phyloP scores from a whole-genome alignment of 805 yeast genomes.

The Suhomyces faveliae region DNA sequence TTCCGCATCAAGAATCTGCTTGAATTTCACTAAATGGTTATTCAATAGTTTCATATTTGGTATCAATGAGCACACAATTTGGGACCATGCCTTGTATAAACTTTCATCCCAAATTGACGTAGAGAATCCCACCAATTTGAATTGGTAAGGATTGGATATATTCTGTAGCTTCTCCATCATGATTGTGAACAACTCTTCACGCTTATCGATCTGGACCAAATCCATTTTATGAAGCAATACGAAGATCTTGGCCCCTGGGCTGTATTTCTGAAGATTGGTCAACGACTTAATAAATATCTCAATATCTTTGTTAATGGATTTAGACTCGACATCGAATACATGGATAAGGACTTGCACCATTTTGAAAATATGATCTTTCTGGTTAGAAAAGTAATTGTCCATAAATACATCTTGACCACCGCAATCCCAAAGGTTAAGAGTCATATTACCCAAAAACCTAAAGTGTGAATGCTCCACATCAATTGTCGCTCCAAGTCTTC shows the following conservation, averaged over 20 bases:
- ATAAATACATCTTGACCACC: slow-evolving; percentile 97
- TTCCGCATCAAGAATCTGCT: slow-evolving; percentile 73
- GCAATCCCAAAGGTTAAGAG: slow-evolving; percentile 95
- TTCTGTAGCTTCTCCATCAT: slow-evolving; percentile 81
- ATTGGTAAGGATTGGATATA: slow-evolving; percentile 64
- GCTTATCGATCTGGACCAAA: slow-evolving; percentile 79
- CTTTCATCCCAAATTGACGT: slow-evolving; percentile 98
- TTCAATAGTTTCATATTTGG: slow-evolving; percentile 87
- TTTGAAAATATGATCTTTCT: slow-evolving; percentile 87
- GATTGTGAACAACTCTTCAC: slow-evolving; percentile 77
- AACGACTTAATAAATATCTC: slow-evolving; percentile 86
- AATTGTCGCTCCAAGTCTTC: slow-evolving; percentile 93
- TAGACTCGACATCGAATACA: slow-evolving; percentile 93
- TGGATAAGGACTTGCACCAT: slow-evolving; percentile 95
- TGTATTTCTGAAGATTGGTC: slow-evolving; percentile 73
- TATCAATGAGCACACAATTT: slow-evolving; percentile 88
- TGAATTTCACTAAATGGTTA: slow-evolving; percentile 68
- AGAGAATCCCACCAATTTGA: slow-evolving; percentile 79
- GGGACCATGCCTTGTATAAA: slow-evolving; percentile 95
- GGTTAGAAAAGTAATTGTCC: slow-evolving; percentile 88
- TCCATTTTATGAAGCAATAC: slow-evolving; percentile 95
- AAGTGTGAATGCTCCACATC: slow-evolving; percentile 98
- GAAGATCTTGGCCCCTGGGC: slow-evolving; percentile 90
- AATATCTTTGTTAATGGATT: slow-evolving; percentile 87
- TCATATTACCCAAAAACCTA: slow-evolving; percentile 91